Base-by-base conservation (phyloP, 768 basidiomycete genomes). In the Naematelia aurantialba region DNA sequence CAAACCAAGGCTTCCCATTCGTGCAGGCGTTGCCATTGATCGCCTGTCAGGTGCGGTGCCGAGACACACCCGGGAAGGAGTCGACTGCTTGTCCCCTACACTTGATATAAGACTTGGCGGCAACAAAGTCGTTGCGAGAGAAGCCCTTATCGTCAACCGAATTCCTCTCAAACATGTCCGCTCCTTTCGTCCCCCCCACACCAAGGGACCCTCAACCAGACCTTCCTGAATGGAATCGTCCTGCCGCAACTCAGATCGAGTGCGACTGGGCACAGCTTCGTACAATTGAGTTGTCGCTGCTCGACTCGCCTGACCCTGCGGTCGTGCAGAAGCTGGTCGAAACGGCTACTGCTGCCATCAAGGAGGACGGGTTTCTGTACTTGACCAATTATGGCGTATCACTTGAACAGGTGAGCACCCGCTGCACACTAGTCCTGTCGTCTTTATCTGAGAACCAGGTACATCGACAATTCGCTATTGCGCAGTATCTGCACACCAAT, bases 321-420 rank as follows among this genome's bases (percentile, higher is more conserved):
- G 59, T 59, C 10, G 47, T 52, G 2, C 42, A 58, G 25, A 39
- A 60, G 21, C 61, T 70, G 2, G 59, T 70, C 24, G 60, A 64
- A 5, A 47, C 34, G 4, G 52, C 57, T 30, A 65, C 62, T 45
- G 29, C 24, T 17, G 66, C 66, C 13, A 65, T 70, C 47, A 42
- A 47, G 27, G 63, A 59, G 0, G 69, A 70, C 42, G 69, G 69
- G 13, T 70, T 70, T 51, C 19, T 70, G 13, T 65, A 55, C 56
- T 49, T 70, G 19, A 54, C 52, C 14, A 57, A 67, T 31, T 65
- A 62, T 34, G 69, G 69, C 42, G 52, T 70, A 4, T 53, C 66
- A 1, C 51, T 63, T 1, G 66, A 62, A 24, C 65, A 65, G 44
- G 63, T 61, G 31, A 53, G 55, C 31, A n/a, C n/a, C n/a, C n/a